These are phyloP conservation scores for Penicillium thymicola DNA, from an alignment of 2,329 filamentous ascomycete species.

Conservation along the genomic window DNA sequence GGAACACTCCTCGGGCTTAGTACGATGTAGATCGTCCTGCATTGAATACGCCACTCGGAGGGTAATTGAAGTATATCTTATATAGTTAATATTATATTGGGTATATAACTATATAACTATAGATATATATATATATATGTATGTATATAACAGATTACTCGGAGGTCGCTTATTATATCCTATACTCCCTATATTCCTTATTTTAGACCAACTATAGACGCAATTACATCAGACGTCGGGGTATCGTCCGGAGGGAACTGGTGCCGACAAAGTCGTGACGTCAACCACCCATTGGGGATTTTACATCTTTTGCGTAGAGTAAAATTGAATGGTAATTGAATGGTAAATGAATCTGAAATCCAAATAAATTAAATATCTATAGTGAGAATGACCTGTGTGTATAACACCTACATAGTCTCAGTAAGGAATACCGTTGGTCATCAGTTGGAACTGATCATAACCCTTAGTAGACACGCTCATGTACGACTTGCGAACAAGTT, in stretches of 20 bases:
- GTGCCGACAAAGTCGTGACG: conserved; percentile 16
- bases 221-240: background rate
- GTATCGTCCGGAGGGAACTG: background rate
- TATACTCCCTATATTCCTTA: background rate
- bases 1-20: background rate
- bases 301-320: too few relatives aligned
- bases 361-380: background rate
- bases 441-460: conserved; percentile 96
- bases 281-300: conserved; percentile 7
- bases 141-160: too few relatives aligned
- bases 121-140: too few relatives aligned
- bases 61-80: background rate
- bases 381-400: background rate
- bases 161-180: background rate
- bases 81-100: too few relatives aligned
- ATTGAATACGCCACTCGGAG: background rate
- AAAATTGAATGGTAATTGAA: too few relatives aligned
- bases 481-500: conserved; percentile 84
- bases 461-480: conserved; percentile 87
- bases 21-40: conserved; percentile 4
- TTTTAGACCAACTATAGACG: background rate
- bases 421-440: conserved; percentile 97
- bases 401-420: conserved; percentile 34
- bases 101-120: too few relatives aligned
- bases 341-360: background rate